Conservation (phyloP, 345 rosid genomes). For the Eutrema yunnanense region DNA sequence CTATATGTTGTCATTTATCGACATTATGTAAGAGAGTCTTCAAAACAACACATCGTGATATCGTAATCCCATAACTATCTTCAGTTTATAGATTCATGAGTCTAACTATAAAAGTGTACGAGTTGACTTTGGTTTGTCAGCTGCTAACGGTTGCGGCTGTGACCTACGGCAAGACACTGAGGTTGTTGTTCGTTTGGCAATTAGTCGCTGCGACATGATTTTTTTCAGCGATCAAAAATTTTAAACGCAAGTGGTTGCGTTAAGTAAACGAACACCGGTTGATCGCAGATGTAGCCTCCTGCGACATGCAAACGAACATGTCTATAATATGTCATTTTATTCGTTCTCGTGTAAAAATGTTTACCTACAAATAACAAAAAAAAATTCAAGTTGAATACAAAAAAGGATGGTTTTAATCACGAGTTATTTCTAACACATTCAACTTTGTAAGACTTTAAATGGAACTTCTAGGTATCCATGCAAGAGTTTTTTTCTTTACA, state of each 20-base stretch:
- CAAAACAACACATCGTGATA: neutral
- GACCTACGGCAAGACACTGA: too few relatives aligned
- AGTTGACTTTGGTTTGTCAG: too few relatives aligned
- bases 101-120: too few relatives aligned
- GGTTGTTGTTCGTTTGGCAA: too few relatives aligned
- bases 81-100: too few relatives aligned
- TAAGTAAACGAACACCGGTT: too few relatives aligned
- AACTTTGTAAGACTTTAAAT: neutral
- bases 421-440: neutral
- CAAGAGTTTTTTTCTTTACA: neutral
- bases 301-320: too few relatives aligned
- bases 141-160: too few relatives aligned
- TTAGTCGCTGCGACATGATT: too few relatives aligned
- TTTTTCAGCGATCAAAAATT: too few relatives aligned
- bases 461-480: neutral
- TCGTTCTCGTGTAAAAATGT: neutral
- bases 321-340: neutral
- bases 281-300: too few relatives aligned
- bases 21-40: neutral
- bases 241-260: too few relatives aligned
- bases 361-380: neutral
- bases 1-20: conserved; percentile 3
- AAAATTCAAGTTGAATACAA: neutral
- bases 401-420: neutral
- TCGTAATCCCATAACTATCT: neutral